Percentiles rank a stretch among this genome's conserved stretches.
Conservation (phyloP, 1,139 yeast genomes). For the Debaryomyces robertsiae region DNA sequence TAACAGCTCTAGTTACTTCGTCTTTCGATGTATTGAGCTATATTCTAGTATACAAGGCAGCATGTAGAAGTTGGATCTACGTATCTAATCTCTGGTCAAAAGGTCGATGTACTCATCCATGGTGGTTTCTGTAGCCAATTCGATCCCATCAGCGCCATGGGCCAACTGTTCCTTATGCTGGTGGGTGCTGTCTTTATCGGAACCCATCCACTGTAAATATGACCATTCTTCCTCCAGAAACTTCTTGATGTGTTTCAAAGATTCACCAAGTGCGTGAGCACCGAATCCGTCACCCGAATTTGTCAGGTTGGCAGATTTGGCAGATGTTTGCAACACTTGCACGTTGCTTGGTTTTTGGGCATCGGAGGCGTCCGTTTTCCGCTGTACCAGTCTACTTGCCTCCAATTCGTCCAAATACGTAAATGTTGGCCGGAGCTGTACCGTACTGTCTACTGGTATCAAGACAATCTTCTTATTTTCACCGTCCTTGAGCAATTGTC, state of each 20-base stretch:
- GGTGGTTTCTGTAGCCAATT: conserved; percentile 30
- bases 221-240: conserved; percentile 75
- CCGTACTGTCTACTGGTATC: conserved; percentile 65
- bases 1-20: background rate
- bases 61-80: background rate
- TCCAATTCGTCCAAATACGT: conserved; percentile 66
- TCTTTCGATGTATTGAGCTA: too few species aligned
- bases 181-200: conserved; percentile 38
- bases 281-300: conserved; percentile 79
- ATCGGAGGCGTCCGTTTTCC: conserved; percentile 25
- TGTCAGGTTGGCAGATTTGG: conserved; percentile 56
- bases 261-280: conserved; percentile 70
- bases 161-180: conserved; percentile 29
- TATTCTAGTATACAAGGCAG: conserved; percentile 10
- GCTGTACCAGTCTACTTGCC: conserved; percentile 27
- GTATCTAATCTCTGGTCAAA: conserved; percentile 9
- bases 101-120: conserved; percentile 31
- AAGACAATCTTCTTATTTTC: conserved; percentile 52
- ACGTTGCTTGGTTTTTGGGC: conserved; percentile 42
- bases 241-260: conserved; percentile 68
- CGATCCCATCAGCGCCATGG: conserved; percentile 24
- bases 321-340: conserved; percentile 47
- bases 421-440: conserved; percentile 83
- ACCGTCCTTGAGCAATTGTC: conserved; percentile 28
- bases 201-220: conserved; percentile 50